phyloP scores from a whole-genome alignment of 1,139 yeast genomes.

The Saccharomyces hybrid region DNA sequence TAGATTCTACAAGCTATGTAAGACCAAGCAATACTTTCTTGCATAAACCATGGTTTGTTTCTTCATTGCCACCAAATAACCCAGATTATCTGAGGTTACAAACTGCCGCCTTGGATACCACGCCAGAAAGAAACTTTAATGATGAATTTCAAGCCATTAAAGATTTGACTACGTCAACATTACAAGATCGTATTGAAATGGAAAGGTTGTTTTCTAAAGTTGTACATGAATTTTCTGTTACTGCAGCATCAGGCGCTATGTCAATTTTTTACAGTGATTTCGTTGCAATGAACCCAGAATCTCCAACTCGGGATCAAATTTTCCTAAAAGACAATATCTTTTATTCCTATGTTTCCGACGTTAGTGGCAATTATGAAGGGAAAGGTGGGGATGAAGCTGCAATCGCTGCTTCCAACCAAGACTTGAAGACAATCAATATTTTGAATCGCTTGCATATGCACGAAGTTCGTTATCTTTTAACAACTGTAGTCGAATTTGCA shows the following conservation, averaged over 20 bases:
- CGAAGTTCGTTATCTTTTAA: constrained; percentile 64
- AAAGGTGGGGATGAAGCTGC: constrained; percentile 86
- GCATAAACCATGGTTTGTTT: constrained; percentile 71
- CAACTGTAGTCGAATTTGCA: constrained; percentile 79
- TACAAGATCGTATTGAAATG: constrained; percentile 64
- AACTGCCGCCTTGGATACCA: constrained; percentile 19
- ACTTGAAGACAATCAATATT: constrained; percentile 61
- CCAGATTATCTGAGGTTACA: constrained; percentile 28
- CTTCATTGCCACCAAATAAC: constrained; percentile 26
- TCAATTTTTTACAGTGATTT: constrained; percentile 68
- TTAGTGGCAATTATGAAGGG: constrained; percentile 54
- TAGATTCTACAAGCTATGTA: constrained; percentile 50
- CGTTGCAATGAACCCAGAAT: constrained; percentile 76
- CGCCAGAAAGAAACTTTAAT: constrained; percentile 66
- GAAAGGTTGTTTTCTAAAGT: constrained; percentile 69
- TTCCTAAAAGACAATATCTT: constrained; percentile 78
- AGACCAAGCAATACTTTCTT: constrained; percentile 55
- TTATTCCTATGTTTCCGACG: constrained; percentile 74
- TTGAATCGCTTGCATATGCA: constrained; percentile 59
- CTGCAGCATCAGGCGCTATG: constrained; percentile 76
- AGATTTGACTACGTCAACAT: constrained; percentile 52
- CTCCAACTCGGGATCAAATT: constrained; percentile 49
- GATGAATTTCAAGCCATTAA: constrained; percentile 80
- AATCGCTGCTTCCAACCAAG: constrained; percentile 72
- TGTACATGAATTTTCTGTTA: constrained; percentile 68